These are phyloP conservation scores for Naegleria gruberi DNA, from an alignment of 208 protist genomes.

Conservation along the genomic window DNA sequence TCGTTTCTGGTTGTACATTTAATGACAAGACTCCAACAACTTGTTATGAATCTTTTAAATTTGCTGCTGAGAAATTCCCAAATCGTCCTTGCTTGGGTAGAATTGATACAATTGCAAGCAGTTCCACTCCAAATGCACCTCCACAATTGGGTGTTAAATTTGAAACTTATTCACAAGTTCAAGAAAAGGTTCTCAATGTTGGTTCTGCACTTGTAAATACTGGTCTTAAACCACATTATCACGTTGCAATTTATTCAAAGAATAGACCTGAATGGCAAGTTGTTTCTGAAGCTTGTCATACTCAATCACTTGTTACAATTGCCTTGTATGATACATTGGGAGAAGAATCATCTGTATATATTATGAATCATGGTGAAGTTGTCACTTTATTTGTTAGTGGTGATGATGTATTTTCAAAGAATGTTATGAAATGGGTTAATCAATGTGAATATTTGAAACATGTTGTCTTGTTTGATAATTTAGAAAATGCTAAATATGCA, in stretches of 20 bases:
- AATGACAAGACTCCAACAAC: not conserved
- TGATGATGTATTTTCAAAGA: not conserved
- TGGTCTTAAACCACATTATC: not conserved
- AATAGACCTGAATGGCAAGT: slow-evolving; percentile 22
- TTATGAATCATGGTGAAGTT: slow-evolving; percentile 21
- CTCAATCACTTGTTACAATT: not conserved
- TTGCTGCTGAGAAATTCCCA: not conserved
- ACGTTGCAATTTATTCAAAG: slow-evolving; percentile 17
- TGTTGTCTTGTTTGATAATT: not conserved
- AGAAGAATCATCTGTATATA: not conserved
- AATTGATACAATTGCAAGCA: not conserved
- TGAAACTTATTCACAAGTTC: not conserved
- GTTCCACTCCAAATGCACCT: not conserved
- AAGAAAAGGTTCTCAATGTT: not conserved
- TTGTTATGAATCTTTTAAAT: not conserved
- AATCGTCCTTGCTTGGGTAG: not conserved
- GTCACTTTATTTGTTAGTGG: not conserved
- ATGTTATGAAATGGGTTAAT: not conserved
- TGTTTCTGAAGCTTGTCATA: not conserved
- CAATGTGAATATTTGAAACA: slow-evolving; percentile 19
- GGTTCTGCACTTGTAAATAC: not conserved
- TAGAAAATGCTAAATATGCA: not conserved
- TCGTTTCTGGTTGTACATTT: not conserved
- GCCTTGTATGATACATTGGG: slow-evolving; percentile 26
- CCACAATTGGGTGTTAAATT: not conserved